Evolutionary conservation across 306 rosid species (phyloP), one percentile per base, ranked within the genome.

Genomic region (Vicia faba): DNA sequence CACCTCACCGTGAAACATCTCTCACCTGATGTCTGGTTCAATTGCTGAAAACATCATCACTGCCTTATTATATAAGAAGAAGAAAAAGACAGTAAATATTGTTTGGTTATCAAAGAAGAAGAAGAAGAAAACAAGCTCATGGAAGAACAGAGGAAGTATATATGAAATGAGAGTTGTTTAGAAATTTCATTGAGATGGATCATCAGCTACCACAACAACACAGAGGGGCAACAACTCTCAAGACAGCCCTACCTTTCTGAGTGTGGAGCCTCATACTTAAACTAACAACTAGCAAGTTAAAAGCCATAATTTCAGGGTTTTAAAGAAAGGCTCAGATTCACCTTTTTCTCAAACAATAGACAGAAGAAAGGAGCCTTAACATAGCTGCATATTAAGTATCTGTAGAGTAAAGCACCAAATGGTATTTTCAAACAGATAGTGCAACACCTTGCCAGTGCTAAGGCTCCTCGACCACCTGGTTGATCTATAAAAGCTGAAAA

Each of bases 211-310:
- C 61, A 55, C 11, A 13, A 55, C 11, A 55, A 12, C 61, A 13
- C 19, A 11, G 8, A 53, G 35, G 8, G 35, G n/a, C n/a, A n/a
- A n/a, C n/a, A n/a, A n/a, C 59, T 55, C 18, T 25, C 26, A 55
- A 55, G 18, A n/a, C n/a, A 55, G 12, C 61, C 61, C 13, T 25
- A 55, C 3, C 38, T 25, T 36, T 58, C 68, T 57, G 59, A 48
- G 68, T 4, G 78, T 8, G 45, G 5, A 48, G 79, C 74, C 74
- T 66, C 79, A 48, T 58, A 67, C 79, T 75, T 75, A 75, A 74
- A 75, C 74, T 75, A 75, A 64, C 19, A 23, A 58, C 8, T 44
- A 35, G 49, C 49, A 50, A 71, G 31, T 33, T 2, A 19, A 48
- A 56, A 33, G 33, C 14, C 45, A 28, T 4, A 11, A 8, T 10